phyloP scores from a whole-genome alignment of 306 rosid genomes.

The Acacia melanoxylon region DNA sequence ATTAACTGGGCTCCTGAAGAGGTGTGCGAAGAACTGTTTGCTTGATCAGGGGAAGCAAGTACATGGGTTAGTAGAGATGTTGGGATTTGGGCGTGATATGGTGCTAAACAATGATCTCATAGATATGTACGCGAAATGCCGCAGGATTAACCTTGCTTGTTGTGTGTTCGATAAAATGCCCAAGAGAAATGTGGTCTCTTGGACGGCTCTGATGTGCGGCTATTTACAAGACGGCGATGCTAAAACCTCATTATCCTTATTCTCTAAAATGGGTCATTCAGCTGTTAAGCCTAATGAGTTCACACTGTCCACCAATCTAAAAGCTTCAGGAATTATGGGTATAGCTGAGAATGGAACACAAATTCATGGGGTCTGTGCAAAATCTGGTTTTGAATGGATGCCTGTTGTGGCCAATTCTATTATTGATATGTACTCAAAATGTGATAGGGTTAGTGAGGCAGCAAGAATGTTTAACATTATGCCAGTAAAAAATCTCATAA shows the following conservation, averaged over 20 bases:
- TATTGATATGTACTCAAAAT: slow-evolving; percentile 65
- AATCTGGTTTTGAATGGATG: slow-evolving; percentile 48
- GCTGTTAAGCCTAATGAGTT: slow-evolving; percentile 47
- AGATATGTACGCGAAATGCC: slow-evolving; percentile 60
- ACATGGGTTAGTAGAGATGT: slow-evolving; percentile 46
- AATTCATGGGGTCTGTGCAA: slow-evolving; percentile 64
- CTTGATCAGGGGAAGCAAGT: slow-evolving; percentile 46
- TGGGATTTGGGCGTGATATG: slow-evolving; percentile 47
- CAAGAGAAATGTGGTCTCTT: slow-evolving; percentile 46
- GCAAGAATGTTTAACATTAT: slow-evolving; percentile 38
- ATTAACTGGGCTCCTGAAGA: slow-evolving; percentile 36
- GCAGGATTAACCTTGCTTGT: slow-evolving; percentile 35
- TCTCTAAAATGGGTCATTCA: slow-evolving; percentile 37
- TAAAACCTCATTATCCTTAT: slow-evolving; percentile 38
- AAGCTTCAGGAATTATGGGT: slow-evolving; percentile 55
- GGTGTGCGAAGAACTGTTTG: slow-evolving; percentile 44
- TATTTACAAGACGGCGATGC: slow-evolving; percentile 51
- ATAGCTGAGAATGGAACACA: slow-evolving; percentile 49
- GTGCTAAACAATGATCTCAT: slow-evolving; percentile 57
- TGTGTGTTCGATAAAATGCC: slow-evolving; percentile 58
- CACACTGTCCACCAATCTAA: slow-evolving; percentile 58
- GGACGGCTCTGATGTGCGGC: slow-evolving; percentile 49
- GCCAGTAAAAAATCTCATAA: slow-evolving; percentile 53
- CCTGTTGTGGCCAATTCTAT: slow-evolving; percentile 58
- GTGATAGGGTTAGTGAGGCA: slow-evolving; percentile 53